Evolutionary conservation across 768 basidiomycete genomes (phyloP), one percentile per base, ranked within the genome.

Genomic region (Mycena floridula): DNA sequence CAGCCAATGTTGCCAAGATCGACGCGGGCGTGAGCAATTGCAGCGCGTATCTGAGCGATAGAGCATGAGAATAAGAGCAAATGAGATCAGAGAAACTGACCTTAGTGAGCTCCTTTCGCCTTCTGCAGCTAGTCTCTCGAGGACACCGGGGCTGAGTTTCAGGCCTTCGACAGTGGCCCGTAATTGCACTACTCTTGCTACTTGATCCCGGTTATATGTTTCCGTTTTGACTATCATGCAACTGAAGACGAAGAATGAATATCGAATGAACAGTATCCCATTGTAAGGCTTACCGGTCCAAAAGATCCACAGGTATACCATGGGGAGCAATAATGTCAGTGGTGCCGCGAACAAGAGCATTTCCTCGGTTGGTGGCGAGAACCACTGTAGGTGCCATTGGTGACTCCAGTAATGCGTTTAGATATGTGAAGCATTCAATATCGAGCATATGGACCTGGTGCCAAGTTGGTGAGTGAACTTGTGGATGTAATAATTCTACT

Each of bases 371-470:
- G 21, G 95, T 96, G 3, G 96, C 96, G 49, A 98, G 74, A 54
- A 99, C 88, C 22, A 99, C 95, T 4, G 96, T 96, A 0, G 96
- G 96, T 3, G 96, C 93, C 83, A 99, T 91, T 2, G 89, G 82
- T 0, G 92, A 93, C 64, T 98, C 96, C 37, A 99, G 77, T 7
- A 97, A 77, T 9, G 92, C 85, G 63, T 98, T 98, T 27, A 99
- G 78, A 67, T 95, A 99, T 4, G 96, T 97, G 71, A 98, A 99
- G 63, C 94, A 97, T 63, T 99, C 96, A 56, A 98, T 94, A 62
- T 99, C 96, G 48, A 99, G 82, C 95, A 98, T 98, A 68, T 99
- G 96, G 20, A 98, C 95, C 93, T 96, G n/a, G n/a, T n/a, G n/a
- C n/a, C n/a, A n/a, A n/a, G n/a, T n/a, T n/a, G n/a, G n/a, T 35